Evolutionary conservation across 2,329 filamentous ascomycete genomes (phyloP).

Genomic region (Cladosporium sp.): DNA sequence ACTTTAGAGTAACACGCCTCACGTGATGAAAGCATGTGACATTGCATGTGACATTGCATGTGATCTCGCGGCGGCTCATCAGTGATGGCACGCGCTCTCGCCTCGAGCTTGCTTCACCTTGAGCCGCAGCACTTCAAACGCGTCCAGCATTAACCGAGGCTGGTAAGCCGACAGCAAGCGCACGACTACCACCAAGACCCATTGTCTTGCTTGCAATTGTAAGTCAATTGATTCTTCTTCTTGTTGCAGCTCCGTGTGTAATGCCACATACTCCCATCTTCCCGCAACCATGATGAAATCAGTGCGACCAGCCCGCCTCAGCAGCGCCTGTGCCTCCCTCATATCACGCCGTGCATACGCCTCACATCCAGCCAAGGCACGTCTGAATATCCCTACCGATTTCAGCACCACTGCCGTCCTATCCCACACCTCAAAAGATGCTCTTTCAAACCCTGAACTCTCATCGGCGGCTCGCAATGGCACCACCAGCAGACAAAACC

Average conservation of each 20-base stretch:
- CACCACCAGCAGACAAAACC: conserved; percentile 81
- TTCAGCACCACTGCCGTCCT: conserved; percentile 80
- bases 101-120: background rate
- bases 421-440: conserved; percentile 72
- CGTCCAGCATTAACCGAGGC: conserved; percentile 14
- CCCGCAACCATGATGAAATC: conserved; percentile 3
- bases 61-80: conserved; percentile 5
- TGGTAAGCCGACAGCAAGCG: conserved; percentile 15
- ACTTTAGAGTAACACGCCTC: background rate
- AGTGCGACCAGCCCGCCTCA: conserved; percentile 9
- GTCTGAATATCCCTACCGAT: conserved; percentile 83
- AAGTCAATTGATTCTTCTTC: background rate
- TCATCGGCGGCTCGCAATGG: conserved; percentile 42
- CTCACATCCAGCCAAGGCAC: conserved; percentile 50
- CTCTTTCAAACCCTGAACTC: conserved; percentile 72
- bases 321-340: conserved; percentile 2
- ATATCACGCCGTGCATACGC: conserved; percentile 44
- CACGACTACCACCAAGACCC: background rate
- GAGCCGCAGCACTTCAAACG: conserved; percentile 7
- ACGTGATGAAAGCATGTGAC: background rate
- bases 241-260: background rate
- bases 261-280: background rate
- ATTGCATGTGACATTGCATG: background rate
- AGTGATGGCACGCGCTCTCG: background rate
- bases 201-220: background rate